Base-by-base conservation (phyloP, 2,329 filamentous ascomycete genomes). In the Trematosphaeria pertusa region DNA sequence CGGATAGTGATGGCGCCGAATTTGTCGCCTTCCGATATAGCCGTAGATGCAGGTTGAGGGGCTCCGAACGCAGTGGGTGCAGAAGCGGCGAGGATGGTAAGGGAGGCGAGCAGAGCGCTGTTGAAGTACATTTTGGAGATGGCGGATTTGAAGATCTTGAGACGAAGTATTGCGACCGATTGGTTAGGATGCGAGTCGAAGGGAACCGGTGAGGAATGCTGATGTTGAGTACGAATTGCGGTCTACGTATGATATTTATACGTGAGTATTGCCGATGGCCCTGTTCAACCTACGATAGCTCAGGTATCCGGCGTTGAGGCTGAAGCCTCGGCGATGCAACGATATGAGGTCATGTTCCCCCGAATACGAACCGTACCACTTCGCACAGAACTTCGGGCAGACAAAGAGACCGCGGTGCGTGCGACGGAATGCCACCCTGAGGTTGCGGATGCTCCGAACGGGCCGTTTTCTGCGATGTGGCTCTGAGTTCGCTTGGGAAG, bases 1-100 rank as follows among this genome's bases (percentile, higher is more conserved):
- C 74, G 75, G 44, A 83, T 74, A 46, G 79, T 68, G 61, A 82
- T 69, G 46, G 83, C 48, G 54, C 72, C 68, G 62, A 85, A 85
- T 42, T 68, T 62, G 36, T 70, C 64, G 31, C 59, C 50, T 28
- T 63, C 55, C 36, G 56, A 41, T 46, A 58, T 55, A 15, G 60
- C 53, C 36, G 65, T 55, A 39, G 58, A 44, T 48, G 61, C n/a
- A n/a, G 22, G 35, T 31, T 46, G 33, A 35, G 52, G 55, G 28
- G 58, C 37, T 39, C 62, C 52, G 36, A 62, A 55, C 33, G 62
- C 65, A 37, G 68, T 62, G 38, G 69, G 58, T 42, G 70, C 57
- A 37, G 75, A 52, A 32, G 59, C 52, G 37, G 58, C 52, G 38
- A 65, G 33, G 48, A 62, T 51, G 39, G 58, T 48, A 46, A 56